Evolutionary conservation across 345 rosid species (phyloP).

Genomic region (Bruguiera parviflora): DNA sequence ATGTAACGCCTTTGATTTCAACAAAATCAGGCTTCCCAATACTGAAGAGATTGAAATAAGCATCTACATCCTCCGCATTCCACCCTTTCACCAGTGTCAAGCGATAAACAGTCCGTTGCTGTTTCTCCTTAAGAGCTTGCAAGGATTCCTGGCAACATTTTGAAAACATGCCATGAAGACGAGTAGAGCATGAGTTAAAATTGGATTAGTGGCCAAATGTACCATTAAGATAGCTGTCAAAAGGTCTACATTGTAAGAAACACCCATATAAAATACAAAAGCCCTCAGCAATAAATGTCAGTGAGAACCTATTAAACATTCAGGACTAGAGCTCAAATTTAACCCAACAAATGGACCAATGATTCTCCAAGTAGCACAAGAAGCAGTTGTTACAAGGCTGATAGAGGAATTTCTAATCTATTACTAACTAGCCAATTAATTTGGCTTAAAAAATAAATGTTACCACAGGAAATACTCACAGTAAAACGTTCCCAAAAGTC

Average conservation of each 20-base stretch:
- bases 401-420: background rate
- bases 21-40: slow-evolving; percentile 90
- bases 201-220: too few relatives aligned
- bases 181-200: too few relatives aligned
- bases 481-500: slow-evolving; percentile 97
- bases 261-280: too few relatives aligned
- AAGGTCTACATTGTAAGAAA: too few relatives aligned
- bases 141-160: slow-evolving; percentile 62
- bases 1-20: slow-evolving; percentile 97
- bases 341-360: background rate
- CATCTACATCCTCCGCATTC: slow-evolving; percentile 89
- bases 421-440: background rate
- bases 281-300: too few relatives aligned
- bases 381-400: background rate
- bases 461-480: slow-evolving; percentile 40
- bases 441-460: background rate
- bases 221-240: too few relatives aligned
- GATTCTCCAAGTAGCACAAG: background rate
- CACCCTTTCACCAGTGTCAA: slow-evolving; percentile 95
- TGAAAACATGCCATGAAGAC: too few relatives aligned
- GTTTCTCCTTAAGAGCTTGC: slow-evolving; percentile 70
- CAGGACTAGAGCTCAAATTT: too few relatives aligned
- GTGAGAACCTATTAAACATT: too few relatives aligned
- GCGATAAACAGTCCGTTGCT: slow-evolving; percentile 88
- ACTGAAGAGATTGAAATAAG: slow-evolving; percentile 76